Evolutionary conservation across 179 eudicot genomes (phyloP), one percentile per base, ranked within the genome.

Genomic region (Corrigiola litoralis): DNA sequence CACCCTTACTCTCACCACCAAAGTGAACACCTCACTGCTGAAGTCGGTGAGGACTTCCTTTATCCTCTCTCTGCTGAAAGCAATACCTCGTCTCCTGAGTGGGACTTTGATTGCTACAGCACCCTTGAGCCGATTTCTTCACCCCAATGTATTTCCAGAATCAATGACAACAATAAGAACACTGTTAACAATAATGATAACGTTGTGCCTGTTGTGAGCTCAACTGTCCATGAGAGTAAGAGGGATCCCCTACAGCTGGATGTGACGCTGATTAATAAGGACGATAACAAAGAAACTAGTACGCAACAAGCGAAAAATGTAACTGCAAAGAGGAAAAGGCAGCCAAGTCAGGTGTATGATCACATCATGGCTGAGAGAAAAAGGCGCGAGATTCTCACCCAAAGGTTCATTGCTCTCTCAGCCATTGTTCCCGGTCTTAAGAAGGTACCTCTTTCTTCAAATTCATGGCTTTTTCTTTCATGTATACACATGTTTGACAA

Each of bases 361-460:
- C 78, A 75, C 25, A 70, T 70, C 29, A 20, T 73, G 5, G 78
- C 80, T 2, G 84, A 80, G 49, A 72, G 79, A 46, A 76, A 58
- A 58, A 61, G 78, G 4, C 68, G 81, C 6, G 81, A 80, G 63
- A 49, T 70, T 38, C 63, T 80, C 24, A 72, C 62, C 51, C 72
- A 72, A 37, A 27, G 44, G 25, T 80, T 80, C n/a, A 55, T 77
- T 17, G 68, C 77, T 11, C 77, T 80, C 3, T 74, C 84, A 3
- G 65, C 77, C 17, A 34, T 77, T 25, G 52, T 80, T 44, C 84
- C 81, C 14, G 79, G 81, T 57, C 79, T 80, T 8, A 80, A 80
- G 40, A 80, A 77, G 84, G 81, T 77, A 73, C n/a, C n/a, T n/a
- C n/a, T n/a, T n/a, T n/a, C n/a, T n/a, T n/a, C n/a, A n/a, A n/a